Evolutionary conservation across 1,139 yeast genomes (phyloP), one percentile per base, ranked within the genome.

Genomic region (Zygosaccharomyces sapae): DNA sequence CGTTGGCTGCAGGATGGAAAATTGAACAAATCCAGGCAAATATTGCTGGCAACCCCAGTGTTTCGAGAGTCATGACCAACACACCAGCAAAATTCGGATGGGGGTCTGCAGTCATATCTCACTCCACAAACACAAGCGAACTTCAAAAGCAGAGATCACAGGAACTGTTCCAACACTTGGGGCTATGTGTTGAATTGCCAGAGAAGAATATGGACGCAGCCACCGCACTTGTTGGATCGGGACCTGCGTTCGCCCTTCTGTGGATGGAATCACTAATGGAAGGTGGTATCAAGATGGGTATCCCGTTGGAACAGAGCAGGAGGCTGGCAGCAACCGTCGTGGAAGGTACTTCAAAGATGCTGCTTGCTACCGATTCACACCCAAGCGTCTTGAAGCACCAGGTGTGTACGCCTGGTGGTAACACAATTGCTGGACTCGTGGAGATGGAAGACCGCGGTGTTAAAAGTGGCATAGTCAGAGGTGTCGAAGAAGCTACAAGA

Each of bases 341-440:
- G 80, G 92, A 86, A 64, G 98, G 99, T 18, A 87, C 97, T n/a
- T 94, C 95, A 22, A 82, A 81, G 68, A 87, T 92, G 96, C 94
- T 84, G 1, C 85, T 80, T 62, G 47, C 62, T 24, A 79, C 88
- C n/a, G 90, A 89, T 2, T 80, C 77, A 38, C 97, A 90, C 62
- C 98, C 98, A n/a, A 94, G 95, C 8, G 88, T 79, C 16, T 75
- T 92, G 66, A 86, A 87, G 64, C 83, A 86, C 65, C 85, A 84
- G 61, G 94, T 92, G 5, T 89, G 97, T 65, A 92, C 99, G 0
- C 99, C 99, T 13, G 98, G 95, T 30, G 99, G 99, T 33, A 90
- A 97, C 46, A 92, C 99, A 6, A 92, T 94, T 65, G 96, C 96
- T 3, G 99, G 99, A 0, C 73, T 94, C 53, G 77, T 90, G 67